Conservation (phyloP, 2,329 filamentous ascomycete species). For the Phialophora expanda region DNA sequence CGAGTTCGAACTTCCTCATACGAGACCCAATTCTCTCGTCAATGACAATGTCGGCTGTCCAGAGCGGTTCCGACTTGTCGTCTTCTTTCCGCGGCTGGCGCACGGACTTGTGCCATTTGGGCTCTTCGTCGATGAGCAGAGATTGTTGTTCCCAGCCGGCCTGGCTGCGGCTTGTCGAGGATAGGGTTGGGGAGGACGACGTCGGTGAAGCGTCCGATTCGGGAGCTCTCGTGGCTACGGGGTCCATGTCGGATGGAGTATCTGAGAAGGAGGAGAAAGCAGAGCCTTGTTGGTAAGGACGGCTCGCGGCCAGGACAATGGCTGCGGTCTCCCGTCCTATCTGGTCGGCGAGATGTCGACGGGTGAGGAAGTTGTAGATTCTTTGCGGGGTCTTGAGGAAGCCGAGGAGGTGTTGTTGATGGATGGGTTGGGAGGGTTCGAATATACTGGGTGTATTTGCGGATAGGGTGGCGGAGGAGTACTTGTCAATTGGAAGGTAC, state of each 20-base stretch:
- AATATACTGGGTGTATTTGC: slow-evolving; percentile 71
- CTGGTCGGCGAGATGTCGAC: slow-evolving; percentile 78
- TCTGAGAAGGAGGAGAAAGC: slow-evolving; percentile 30
- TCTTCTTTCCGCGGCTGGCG: slow-evolving; percentile 60
- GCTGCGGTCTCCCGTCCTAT: slow-evolving; percentile 88
- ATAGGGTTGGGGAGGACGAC: slow-evolving; percentile 31
- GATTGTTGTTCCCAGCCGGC: slow-evolving; percentile 65
- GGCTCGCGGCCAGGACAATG: slow-evolving; percentile 67
- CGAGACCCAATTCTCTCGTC: slow-evolving; percentile 76
- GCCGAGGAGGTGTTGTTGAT: slow-evolving; percentile 87
- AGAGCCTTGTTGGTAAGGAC: slow-evolving; percentile 48
- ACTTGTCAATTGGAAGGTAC: slow-evolving; percentile 75
- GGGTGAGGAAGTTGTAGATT: slow-evolving; percentile 85
- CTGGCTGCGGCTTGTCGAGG: slow-evolving; percentile 44
- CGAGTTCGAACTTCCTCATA: slow-evolving; percentile 80
- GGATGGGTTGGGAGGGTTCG: slow-evolving; percentile 72
- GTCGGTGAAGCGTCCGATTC: slow-evolving; percentile 53
- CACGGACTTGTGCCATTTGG: slow-evolving; percentile 82
- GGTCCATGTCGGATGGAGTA: slow-evolving; percentile 26
- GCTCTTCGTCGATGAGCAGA: slow-evolving; percentile 72
- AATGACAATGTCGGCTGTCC: slow-evolving; percentile 74
- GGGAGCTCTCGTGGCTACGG: slow-evolving; percentile 50
- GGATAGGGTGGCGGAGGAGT: slow-evolving; percentile 69
- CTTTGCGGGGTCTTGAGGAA: slow-evolving; percentile 88
- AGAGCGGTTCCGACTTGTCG: slow-evolving; percentile 68